Base-by-base conservation (phyloP, 2,329 filamentous ascomycete species). In the Claviceps sp. region DNA sequence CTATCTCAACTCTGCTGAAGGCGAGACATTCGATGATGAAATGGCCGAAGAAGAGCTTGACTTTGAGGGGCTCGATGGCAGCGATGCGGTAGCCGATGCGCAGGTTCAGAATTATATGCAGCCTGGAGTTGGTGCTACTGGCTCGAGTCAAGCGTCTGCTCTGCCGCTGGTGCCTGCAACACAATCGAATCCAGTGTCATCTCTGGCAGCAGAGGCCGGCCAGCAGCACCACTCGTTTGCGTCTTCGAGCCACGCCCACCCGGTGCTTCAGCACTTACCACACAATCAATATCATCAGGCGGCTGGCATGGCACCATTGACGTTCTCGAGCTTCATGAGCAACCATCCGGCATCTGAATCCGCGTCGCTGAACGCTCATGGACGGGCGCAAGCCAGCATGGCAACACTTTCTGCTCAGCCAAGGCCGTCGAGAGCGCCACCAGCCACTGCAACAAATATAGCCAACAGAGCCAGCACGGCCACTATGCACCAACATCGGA, bases 41-140 rank as follows among this genome's bases (percentile, higher is more conserved):
- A 69, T 67, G 58, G 62, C 63, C 2, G 71, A 72, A 14, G 70
- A 72, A n/a, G 70, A 72, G n/a, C 68, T 72, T 41, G 69, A 70
- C 20, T 67, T 70, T 42, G 71, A 72, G 34, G 69, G 63, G 9
- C 53, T 70, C 18, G 70, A 72, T 30, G 63, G 61, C 5, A 66
- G 58, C 54, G 70, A 70, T 26, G 69, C 70, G 67, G 60, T 62
- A 4, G 59, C 69, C 3, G 67, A 71, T 47, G 59, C 53, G 3
- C 61, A 65, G 46, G 56, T 52, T 6, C 63, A 62, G 20, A 62
- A 64, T 24, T 48, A 34, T 16, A 47, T 54, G 24, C 54, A 52
- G 20, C 26, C 38, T 13, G 48, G 40, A n/a, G 43, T 22, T 30
- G 47, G 11, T 16, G 41, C 51, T 4, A 11, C 47, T 22, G 50